Evolutionary conservation across 2,329 filamentous ascomycete species (phyloP).

Genomic region (Ciborinia camelliae): DNA sequence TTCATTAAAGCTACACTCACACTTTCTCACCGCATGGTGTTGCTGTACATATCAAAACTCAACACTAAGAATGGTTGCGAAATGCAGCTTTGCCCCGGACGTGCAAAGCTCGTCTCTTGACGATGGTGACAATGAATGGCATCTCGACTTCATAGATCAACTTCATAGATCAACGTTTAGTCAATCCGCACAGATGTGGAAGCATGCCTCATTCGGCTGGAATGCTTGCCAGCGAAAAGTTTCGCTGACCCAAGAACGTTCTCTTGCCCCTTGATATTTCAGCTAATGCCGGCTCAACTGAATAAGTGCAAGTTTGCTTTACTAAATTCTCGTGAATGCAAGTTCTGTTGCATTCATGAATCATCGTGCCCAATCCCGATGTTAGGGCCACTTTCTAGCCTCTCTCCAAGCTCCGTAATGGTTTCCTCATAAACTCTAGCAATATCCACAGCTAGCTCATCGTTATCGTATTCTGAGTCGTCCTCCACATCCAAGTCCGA

Average conservation of each 20-base stretch:
- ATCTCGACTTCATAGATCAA: background rate
- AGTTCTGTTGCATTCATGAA: background rate
- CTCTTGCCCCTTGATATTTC: background rate
- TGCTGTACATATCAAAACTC: background rate
- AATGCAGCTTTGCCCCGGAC: background rate
- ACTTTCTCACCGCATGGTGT: background rate
- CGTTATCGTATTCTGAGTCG: conserved; percentile 43
- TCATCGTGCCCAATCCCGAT: conserved; percentile 11
- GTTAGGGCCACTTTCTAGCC: conserved; percentile 45
- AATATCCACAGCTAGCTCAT: conserved; percentile 65
- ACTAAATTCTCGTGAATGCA: background rate
- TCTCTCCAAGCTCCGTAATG: conserved; percentile 68
- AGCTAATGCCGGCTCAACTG: background rate
- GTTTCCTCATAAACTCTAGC: conserved; percentile 78
- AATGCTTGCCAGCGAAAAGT: background rate
- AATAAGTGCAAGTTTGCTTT: background rate
- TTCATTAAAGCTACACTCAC: background rate
- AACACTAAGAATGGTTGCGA: background rate
- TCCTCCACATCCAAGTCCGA: conserved; percentile 37
- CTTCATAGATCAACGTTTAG: too few relatives aligned
- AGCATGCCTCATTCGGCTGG: background rate
- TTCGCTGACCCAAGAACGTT: background rate
- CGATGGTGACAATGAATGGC: background rate
- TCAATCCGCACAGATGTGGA: background rate
- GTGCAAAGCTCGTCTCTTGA: background rate